Base-by-base conservation (phyloP, 805 yeast genomes). In the Kurtzmaniella cleridarum region DNA sequence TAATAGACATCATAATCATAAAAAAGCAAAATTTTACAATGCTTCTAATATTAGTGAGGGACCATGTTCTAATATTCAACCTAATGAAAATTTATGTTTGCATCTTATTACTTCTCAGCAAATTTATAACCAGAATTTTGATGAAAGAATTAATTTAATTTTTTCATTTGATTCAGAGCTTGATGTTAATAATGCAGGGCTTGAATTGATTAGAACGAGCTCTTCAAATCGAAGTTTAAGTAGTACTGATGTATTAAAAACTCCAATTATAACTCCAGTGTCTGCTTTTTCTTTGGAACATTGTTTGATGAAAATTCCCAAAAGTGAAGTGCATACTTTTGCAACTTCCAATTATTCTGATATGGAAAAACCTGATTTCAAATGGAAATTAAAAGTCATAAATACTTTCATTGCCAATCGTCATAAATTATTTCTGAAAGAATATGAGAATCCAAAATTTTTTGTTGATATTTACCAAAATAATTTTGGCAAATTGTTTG, bases 271-370 rank as follows among this genome's bases (percentile, higher is more conserved):
- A 5, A 54, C 66, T 0, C 72, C 73, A 2, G 43, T 59, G 2
- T 64, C 69, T 1, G 39, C 60, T 7, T 61, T 42, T 39, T 62
- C 71, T 7, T 39, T 63, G 5, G 67, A 65, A 30, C 67, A 64
- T 44, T 39, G 62, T 3, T 38, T 43, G 11, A 41, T 39, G 35
- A 51, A 50, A 13, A 35, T 47, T 10, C 57, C 66, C 67, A 0
- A 40, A 42, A 6, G 42, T 48, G 31, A 16, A 14, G 6, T 18
- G 9, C 5, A 8, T 12, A 3, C 13, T 7, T 11, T 36, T 13
- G 2, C 8, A n/a, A 5, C 15, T 10, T 6, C 17, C 11, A 26
- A 20, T 11, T 10, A 29, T 7, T n/a, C 18, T 16, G 26, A 30
- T 16, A 16, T 28, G 3, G 32, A 44, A 16, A 49, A 51, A 15